Evolutionary conservation across 805 yeast species (phyloP), one percentile per base, ranked within the genome.

Genomic region (Candida hispaniensis): DNA sequence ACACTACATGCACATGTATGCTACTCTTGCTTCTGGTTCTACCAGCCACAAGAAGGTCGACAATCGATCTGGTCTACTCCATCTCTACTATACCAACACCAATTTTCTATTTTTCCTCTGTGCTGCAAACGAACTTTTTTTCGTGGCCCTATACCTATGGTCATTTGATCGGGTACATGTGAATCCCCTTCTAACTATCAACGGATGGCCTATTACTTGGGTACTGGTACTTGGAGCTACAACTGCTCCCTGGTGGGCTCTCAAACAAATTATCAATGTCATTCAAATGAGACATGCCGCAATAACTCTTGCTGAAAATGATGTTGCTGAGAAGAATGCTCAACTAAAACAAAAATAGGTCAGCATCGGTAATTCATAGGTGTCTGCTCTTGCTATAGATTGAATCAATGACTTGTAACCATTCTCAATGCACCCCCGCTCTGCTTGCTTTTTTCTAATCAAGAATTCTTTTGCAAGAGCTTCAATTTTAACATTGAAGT

Each of bases 1-100:
- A 34, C 99, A 91, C 56, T 91, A 91, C 61, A 81, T 91, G 80
- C 98, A 91, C 62, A 91, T 91, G 98, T 86, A 86, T 57, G 94
- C 97, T 25, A 79, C 83, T 61, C 63, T 86, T 48, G 68, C 75
- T 35, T 63, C 74, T 22, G 97, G 97, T 12, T 74, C 79, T 3
- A 55, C 69, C 7, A 73, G 86, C 26, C 99, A 91, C 61, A 91
- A 91, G 64, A 69, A 71, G 43, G 79, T 93, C 38, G 78, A 73
- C 39, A 67, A 73, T 48, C 73, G 75, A 46, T 75, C 79, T 43
- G 68, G 73, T 64, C 64, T 91, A 39, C 66, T 91, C 53, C 73
- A 76, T 47, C 66, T 88, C 44, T 91, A 91, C 66, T 91, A 91
- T 61, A 80, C 83, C 41, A 79, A 82, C 63, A 72, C 83, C 50